Percentiles rank a stretch among this genome's conserved stretches.
phyloP scores from a whole-genome alignment of 345 rosid species.

The Conringia planisiliqua region DNA sequence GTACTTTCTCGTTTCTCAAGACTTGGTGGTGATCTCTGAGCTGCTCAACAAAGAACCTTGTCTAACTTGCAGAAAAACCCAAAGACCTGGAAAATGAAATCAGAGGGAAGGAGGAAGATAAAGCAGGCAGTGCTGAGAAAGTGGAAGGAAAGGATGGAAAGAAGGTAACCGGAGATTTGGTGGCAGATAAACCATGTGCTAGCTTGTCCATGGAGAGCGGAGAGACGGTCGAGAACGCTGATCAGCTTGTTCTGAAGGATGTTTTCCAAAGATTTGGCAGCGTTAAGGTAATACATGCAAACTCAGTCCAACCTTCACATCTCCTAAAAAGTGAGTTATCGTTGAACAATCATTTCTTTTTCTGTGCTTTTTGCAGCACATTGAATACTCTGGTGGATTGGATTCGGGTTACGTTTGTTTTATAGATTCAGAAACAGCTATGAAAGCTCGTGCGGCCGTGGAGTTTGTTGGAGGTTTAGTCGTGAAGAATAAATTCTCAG shows the following conservation, averaged over 20 bases:
- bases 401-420: conserved; percentile 44
- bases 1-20: not conserved
- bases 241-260: conserved; percentile 36
- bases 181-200: conserved; percentile 11
- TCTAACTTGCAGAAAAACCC: conserved; percentile 13
- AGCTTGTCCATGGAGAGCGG: conserved; percentile 21
- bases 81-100: not conserved
- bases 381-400: conserved; percentile 44
- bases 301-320: not conserved
- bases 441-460: conserved; percentile 50
- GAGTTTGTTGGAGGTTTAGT: conserved; percentile 41
- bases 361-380: conserved; percentile 28
- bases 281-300: conserved; percentile 37
- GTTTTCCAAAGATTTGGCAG: conserved; percentile 43
- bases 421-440: conserved; percentile 43
- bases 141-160: not conserved
- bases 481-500: conserved; percentile 41
- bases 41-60: not conserved
- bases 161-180: not conserved
- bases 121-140: not conserved
- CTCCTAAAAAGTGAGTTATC: not conserved
- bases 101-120: not conserved
- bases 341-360: not conserved
- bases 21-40: not conserved
- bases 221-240: not conserved